A percentile compares a stretch with the other conserved stretches of the same genome.
phyloP scores from a whole-genome alignment of 495 filamentous ascomycete species.

The Haplographium delicatum region DNA sequence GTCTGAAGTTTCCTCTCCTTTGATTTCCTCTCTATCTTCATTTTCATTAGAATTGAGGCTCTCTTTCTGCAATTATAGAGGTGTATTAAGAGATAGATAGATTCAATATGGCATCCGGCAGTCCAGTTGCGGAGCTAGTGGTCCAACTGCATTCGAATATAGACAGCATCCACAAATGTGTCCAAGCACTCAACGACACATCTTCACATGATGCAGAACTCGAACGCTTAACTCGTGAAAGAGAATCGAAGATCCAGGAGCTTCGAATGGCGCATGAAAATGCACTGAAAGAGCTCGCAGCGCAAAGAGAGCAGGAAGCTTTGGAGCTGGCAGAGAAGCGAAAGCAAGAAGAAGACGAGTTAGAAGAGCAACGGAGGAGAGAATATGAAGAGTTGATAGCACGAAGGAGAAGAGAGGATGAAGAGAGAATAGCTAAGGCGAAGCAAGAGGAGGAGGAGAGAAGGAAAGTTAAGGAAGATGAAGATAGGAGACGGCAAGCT shows the following conservation, averaged over 20 bases:
- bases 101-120: too few species aligned
- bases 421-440: slow-evolving; percentile 5
- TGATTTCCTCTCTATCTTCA: too few species aligned
- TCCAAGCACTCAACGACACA: slow-evolving; percentile 13
- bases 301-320: slow-evolving; percentile 1
- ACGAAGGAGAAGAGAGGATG: slow-evolving; percentile 16
- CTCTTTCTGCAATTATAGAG: too few species aligned
- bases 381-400: slow-evolving; percentile 20
- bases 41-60: too few species aligned
- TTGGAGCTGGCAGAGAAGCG: slow-evolving; percentile 3
- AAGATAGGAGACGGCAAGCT: slow-evolving; percentile 7
- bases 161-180: slow-evolving; percentile 13
- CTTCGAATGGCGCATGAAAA: slow-evolving; percentile 5
- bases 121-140: slow-evolving; percentile 17
- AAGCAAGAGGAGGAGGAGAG: slow-evolving; percentile 11
- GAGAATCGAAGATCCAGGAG: slow-evolving; percentile 9
- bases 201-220: slow-evolving; percentile 16
- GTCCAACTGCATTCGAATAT: slow-evolving; percentile 16
- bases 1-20: too few species aligned
- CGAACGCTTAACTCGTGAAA: slow-evolving; percentile 3
- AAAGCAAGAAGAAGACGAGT: slow-evolving; percentile 16
- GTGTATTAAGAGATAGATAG: too few species aligned
- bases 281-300: not conserved
- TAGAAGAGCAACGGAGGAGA: slow-evolving; percentile 13
- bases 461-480: slow-evolving; percentile 6